Evolutionary conservation across 306 rosid species (phyloP), one percentile per base, ranked within the genome.

Genomic region (Pueraria montana): DNA sequence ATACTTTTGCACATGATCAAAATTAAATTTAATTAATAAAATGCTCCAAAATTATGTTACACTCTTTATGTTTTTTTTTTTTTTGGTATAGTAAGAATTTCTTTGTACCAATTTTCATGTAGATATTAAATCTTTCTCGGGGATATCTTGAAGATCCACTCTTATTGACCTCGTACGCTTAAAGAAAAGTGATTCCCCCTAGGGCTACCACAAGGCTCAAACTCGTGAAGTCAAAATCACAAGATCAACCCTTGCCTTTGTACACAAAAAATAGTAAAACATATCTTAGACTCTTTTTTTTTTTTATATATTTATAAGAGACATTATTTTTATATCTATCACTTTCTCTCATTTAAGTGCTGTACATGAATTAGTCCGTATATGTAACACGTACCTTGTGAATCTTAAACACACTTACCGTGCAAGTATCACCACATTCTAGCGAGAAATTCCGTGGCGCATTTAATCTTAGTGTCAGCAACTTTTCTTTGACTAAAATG

Each of bases 341-440:
- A 48, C 23, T 78, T 64, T 78, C 82, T 30, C 14, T 12, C 63
- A 32, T 65, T 78, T 6, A 77, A 45, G 30, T 27, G 16, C 30
- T 76, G 38, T 10, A 62, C 73, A 30, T 30, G 10, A 49, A 48
- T 32, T 3, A 1, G 36, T 59, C 26, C 53, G 48, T 42, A 26
- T 26, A 30, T 5, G 4, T 36, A 2, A 8, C 24, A 21, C 53
- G 52, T 76, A 76, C 17, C 48, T 73, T 30, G 12, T 10, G 20
- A 32, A 26, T 73, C 49, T 53, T 21, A 43, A 42, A 42, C 55
- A 20, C 74, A 42, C 6, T n/a, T 32, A 67, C 59, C 72, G 72
- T 62, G 63, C 21, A 46, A 77, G 74, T n/a, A 27, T 77, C 81
- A 11, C 4, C 46, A 59, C 56, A 4, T 26, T 26, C n/a, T 3